A percentile compares a stretch with the other conserved stretches of the same genome.
Evolutionary conservation across 2,329 filamentous ascomycete genomes (phyloP).

Genomic region (Aspergillus terreus): DNA sequence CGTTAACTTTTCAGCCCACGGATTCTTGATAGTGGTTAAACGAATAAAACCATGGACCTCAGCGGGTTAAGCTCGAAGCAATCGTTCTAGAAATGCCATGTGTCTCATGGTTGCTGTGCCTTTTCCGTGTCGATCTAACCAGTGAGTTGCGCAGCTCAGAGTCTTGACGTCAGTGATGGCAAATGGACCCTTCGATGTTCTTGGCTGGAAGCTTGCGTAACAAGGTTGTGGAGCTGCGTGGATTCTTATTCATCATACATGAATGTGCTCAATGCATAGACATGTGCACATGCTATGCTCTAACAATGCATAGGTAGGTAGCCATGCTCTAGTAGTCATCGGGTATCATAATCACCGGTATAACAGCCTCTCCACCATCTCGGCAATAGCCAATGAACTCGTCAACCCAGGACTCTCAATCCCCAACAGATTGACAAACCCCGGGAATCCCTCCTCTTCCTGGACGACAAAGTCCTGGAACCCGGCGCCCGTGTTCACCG

Average conservation of each 20-base stretch:
- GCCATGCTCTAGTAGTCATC: background rate
- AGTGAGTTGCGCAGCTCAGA: background rate
- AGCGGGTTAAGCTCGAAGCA: too few relatives aligned
- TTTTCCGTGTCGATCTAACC: too few relatives aligned
- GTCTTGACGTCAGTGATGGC: constrained; percentile 4
- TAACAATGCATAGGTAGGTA: too few relatives aligned
- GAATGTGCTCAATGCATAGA: too few relatives aligned
- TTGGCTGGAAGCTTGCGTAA: background rate
- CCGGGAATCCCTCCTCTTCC: constrained; percentile 71
- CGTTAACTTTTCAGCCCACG: too few relatives aligned
- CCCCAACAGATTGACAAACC: constrained; percentile 85
- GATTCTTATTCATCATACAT: too few relatives aligned
- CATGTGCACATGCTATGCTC: too few relatives aligned
- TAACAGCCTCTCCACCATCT: constrained; percentile 62
- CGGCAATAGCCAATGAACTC: constrained; percentile 78
- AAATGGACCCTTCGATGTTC: background rate
- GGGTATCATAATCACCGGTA: constrained; percentile 32
- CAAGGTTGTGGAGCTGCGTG: too few relatives aligned
- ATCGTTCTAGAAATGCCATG: too few relatives aligned
- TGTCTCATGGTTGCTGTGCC: too few relatives aligned
- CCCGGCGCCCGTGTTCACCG: constrained; percentile 52
- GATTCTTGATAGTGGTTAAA: too few relatives aligned
- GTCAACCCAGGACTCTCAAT: constrained; percentile 94
- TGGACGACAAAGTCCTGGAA: constrained; percentile 83
- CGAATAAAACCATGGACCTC: too few relatives aligned